Base-by-base conservation (phyloP, 768 basidiomycete genomes). In the Naganishia kalamii region DNA sequence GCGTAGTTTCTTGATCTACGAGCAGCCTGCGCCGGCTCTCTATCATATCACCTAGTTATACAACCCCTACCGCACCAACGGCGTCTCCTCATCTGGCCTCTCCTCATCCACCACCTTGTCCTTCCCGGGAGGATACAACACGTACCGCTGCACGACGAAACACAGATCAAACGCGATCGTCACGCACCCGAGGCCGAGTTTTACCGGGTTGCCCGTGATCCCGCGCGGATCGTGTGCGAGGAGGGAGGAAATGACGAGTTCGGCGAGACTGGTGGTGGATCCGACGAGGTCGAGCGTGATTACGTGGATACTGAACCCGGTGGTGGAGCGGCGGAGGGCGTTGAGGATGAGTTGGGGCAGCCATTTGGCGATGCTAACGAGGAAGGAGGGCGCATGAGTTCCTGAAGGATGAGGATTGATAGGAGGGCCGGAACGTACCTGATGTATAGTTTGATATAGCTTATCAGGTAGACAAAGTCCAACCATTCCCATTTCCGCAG, bases 281-380 rank as follows among this genome's bases (percentile, higher is more conserved):
- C 80, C 80, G 25, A 72, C 72, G 2, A 79, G 33, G 61, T 81
- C 80, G 47, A 67, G 62, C 47, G 72, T 40, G 50, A 76, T 72
- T 3, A 62, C 63, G n/a, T 43, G 48, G 43, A 75, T 73, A 2
- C 74, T 70, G 66, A 77, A 75, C 3, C 77, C 72, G 15, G 71
- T 70, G 0, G 80, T 80, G 13, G 75, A 76, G 64, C 76, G 72
- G 13, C 78, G 68, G 32, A 59, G 54, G 60, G 71, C 79, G 65
- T 82, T 81, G 12, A 80, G 60, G 44, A 69, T 61, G 5, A 79
- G 75, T 65, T 81, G 81, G 3, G 81, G 80, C 5, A 81, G 50
- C 57, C 78, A 80, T 70, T 82, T 82, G 33, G 76, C 69, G 40
- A 77, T 60, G 5, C 78, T 75, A 54, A 79, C 74, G 60, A 72